A percentile compares a stretch with the other conserved stretches of the same genome.
phyloP scores from a whole-genome alignment of 371 early-diverging fungal genomes.

The Circinella umbellata region DNA sequence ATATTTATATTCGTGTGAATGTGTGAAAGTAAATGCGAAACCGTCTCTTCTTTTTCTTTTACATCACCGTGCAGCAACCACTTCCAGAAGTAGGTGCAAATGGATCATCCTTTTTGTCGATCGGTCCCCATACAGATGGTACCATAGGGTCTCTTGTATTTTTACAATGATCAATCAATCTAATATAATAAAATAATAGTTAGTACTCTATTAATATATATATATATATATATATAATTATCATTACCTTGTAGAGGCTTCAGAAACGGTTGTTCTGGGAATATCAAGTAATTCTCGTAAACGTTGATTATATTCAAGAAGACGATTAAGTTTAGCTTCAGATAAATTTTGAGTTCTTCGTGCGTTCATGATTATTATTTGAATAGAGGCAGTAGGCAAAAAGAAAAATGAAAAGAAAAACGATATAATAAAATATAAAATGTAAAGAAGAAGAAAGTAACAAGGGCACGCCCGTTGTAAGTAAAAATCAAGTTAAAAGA shows the following conservation, averaged over 20 bases:
- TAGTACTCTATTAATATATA: not conserved
- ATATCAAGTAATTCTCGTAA: conserved; percentile 81
- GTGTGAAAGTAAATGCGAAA: too few relatives aligned
- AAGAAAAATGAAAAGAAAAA: not conserved
- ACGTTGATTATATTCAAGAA: conserved; percentile 77
- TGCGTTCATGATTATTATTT: conserved; percentile 8
- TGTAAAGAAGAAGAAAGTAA: not conserved
- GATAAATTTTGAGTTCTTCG: conserved; percentile 49
- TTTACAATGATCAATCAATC: conserved; percentile 61
- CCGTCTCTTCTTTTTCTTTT: conserved; percentile 13
- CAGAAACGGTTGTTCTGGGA: conserved; percentile 78
- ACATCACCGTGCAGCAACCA: conserved; percentile 45
- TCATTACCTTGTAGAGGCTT: conserved; percentile 59
- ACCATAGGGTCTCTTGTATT: conserved; percentile 68
- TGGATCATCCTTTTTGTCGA: conserved; percentile 80
- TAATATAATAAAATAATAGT: conserved; percentile 18
- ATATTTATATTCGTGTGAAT: too few relatives aligned
- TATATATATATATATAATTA: too few relatives aligned
- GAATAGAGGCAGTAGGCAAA: not conserved
- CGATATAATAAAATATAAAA: not conserved
- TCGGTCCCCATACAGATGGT: conserved; percentile 81
- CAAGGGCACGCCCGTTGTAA: conserved; percentile 3
- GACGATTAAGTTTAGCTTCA: conserved; percentile 74
- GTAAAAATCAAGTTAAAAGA: conserved; percentile 1
- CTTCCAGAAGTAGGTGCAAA: conserved; percentile 66